Conservation (phyloP, 139 green algal genomes). For the Yamagishiella unicocca region DNA sequence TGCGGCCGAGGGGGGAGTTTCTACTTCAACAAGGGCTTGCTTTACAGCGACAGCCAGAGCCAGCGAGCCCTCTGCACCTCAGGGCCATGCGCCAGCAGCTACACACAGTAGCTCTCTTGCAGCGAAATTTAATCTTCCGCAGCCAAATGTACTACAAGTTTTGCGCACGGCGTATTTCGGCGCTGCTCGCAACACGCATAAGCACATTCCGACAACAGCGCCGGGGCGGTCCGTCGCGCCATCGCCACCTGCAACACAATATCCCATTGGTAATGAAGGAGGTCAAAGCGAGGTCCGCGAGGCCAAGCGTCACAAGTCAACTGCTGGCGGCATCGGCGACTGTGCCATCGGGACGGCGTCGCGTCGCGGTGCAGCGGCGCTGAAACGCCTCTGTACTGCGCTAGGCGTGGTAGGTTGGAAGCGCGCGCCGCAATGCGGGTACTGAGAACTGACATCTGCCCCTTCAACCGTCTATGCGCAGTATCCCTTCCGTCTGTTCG, state of each 20-base stretch:
- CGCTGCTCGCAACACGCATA: background rate
- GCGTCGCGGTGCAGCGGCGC: background rate
- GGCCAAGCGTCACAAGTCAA: conserved; percentile 6
- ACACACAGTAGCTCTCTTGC: background rate
- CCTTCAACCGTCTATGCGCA: background rate
- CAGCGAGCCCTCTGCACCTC: too few species aligned
- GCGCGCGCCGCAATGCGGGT: too few species aligned
- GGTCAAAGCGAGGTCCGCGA: background rate
- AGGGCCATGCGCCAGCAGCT: background rate
- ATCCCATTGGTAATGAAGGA: background rate
- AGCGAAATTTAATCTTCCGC: conserved; percentile 15
- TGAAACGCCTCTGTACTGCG: conserved; percentile 4
- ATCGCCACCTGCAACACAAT: background rate
- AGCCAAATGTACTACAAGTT: background rate
- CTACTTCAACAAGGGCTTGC: background rate
- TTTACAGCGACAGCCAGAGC: background rate
- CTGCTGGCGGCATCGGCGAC: background rate
- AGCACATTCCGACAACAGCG: background rate
- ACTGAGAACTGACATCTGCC: too few species aligned
- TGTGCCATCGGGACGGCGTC: background rate
- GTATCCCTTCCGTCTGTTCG: too few species aligned
- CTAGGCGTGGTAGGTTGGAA: conserved; percentile 39
- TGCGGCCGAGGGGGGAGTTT: background rate
- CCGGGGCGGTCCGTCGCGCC: background rate
- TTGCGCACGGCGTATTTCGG: conserved; percentile 1